Percentiles rank a stretch among this genome's conserved stretches.
Evolutionary conservation across 352 stramenopile genomes (phyloP).

Genomic region (Phytophthora sojae): DNA sequence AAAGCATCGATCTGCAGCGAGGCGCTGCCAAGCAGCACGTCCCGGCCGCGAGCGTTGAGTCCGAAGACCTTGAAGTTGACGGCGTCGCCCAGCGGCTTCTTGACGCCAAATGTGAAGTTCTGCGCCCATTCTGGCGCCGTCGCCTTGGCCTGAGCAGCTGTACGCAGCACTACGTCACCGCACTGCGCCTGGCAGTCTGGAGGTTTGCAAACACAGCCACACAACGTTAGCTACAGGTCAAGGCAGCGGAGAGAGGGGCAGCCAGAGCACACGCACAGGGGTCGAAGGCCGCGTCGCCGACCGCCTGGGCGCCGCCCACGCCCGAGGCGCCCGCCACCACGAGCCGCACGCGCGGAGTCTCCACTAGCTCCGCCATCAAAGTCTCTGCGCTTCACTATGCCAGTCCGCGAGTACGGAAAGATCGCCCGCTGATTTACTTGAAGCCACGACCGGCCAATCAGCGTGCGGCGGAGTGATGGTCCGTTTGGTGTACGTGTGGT

Average conservation of each 20-base stretch:
- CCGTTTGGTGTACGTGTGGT: conserved; percentile 23
- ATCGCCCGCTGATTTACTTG: conserved; percentile 42
- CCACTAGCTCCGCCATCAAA: conserved; percentile 27
- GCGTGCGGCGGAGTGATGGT: conserved; percentile 14
- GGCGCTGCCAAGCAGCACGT: conserved; percentile 52
- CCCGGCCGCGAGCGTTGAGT: conserved; percentile 46
- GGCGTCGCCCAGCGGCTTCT: conserved; percentile 52
- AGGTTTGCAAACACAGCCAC: not conserved
- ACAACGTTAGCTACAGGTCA: not conserved
- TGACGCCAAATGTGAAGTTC: conserved; percentile 63
- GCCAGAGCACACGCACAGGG: conserved; percentile 33
- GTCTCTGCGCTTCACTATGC: conserved; percentile 11
- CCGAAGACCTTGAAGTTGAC: conserved; percentile 64
- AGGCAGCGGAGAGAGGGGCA: not conserved
- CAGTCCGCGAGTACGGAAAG: conserved; percentile 26
- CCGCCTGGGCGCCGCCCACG: conserved; percentile 29
- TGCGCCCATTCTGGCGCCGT: conserved; percentile 59
- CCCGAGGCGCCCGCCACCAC: conserved; percentile 41
- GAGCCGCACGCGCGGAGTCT: conserved; percentile 53
- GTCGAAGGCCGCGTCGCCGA: conserved; percentile 26
- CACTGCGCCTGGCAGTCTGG: conserved; percentile 70
- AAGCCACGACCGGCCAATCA: conserved; percentile 29
- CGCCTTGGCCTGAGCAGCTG: conserved; percentile 52
- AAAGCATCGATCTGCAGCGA: conserved; percentile 46
- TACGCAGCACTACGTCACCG: conserved; percentile 57